Conservation (phyloP, 345 rosid species). For the Salix arbutifolia region DNA sequence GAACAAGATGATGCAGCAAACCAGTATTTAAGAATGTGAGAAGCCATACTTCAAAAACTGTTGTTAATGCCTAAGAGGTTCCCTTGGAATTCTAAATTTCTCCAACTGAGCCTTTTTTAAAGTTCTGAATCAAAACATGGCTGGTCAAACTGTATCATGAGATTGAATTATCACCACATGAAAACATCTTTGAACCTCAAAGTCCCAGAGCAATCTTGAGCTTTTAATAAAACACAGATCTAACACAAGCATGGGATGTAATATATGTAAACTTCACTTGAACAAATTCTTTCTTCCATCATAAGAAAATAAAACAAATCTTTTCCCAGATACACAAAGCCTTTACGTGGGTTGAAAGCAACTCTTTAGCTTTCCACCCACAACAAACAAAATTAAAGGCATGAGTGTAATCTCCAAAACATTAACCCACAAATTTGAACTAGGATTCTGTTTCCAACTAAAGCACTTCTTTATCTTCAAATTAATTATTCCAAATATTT, state of each 20-base stretch:
- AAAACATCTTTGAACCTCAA: not conserved
- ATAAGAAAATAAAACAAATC: no score
- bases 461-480: not conserved
- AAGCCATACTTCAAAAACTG: not conserved
- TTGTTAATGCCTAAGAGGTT: not conserved
- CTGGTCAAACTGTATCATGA: not conserved
- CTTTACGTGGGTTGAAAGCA: not conserved
- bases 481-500: not conserved
- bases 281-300: no score
- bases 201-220: not conserved
- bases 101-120: not conserved
- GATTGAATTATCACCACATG: not conserved
- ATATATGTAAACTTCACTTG: no score
- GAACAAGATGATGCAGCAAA: not conserved
- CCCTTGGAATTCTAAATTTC: not conserved
- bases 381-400: not conserved
- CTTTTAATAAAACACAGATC: not conserved
- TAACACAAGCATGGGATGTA: no score
- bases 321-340: not conserved
- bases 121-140: not conserved
- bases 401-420: conserved; percentile 1
- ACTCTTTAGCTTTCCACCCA: not conserved
- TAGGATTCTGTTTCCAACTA: not conserved
- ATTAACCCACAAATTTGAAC: not conserved
- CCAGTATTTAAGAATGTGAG: not conserved